A percentile compares a stretch with the other conserved stretches of the same genome.
Conservation (phyloP, 148 eudicot species). For the Pharnaceum exiguum region DNA sequence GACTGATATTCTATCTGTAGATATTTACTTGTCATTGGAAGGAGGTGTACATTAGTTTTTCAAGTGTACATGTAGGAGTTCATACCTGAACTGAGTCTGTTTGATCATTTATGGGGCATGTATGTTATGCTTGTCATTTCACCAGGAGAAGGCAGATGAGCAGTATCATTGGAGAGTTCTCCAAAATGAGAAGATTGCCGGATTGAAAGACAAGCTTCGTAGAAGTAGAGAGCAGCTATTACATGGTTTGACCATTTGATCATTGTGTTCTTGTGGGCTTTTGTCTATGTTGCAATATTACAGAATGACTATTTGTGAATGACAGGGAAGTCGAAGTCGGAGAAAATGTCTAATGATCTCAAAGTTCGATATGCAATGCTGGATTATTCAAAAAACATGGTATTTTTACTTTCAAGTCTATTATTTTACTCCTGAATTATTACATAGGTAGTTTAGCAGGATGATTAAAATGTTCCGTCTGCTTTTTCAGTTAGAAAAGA, state of each 20-base stretch:
- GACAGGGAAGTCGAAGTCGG: conserved; percentile 69
- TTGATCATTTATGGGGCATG: too few species aligned
- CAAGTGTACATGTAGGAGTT: too few species aligned
- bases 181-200: conserved; percentile 68
- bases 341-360: conserved; percentile 60
- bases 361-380: conserved; percentile 61
- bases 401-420: conserved; percentile 6
- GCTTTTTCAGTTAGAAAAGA: conserved; percentile 64
- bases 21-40: too few species aligned
- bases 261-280: conserved; percentile 4
- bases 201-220: conserved; percentile 71
- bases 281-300: neutral
- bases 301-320: conserved; percentile 11
- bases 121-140: conserved; percentile 10
- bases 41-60: too few species aligned
- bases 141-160: conserved; percentile 85
- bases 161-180: conserved; percentile 76
- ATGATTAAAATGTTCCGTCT: neutral
- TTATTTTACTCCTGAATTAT: neutral
- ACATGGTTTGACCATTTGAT: conserved; percentile 43
- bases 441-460: neutral
- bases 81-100: too few species aligned
- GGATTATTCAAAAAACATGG: conserved; percentile 64
- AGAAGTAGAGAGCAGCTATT: conserved; percentile 48
- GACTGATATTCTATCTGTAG: too few species aligned